Percentiles rank a stretch among this genome's conserved stretches.
Conservation (phyloP, 1,284 basidiomycete genomes). For the Boletus subluridellus region DNA sequence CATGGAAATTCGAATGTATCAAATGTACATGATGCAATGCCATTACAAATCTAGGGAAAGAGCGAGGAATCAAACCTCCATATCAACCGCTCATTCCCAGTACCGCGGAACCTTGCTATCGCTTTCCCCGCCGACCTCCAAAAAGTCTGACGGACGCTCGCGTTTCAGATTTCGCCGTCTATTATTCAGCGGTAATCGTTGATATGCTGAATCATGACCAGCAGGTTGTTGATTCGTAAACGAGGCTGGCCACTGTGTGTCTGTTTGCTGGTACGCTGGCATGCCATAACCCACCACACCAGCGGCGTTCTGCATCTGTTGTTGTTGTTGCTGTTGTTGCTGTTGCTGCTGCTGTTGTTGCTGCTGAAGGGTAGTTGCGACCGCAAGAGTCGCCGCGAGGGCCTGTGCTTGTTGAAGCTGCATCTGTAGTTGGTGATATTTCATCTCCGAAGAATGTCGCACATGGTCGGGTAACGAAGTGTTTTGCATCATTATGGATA, state of each 20-base stretch:
- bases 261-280: conserved; percentile 37
- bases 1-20: background rate
- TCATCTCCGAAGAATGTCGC: conserved; percentile 73
- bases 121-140: conserved; percentile 63
- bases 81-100: conserved; percentile 55
- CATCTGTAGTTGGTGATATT: conserved; percentile 71
- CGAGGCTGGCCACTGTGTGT: conserved; percentile 46
- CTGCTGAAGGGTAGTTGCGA: conserved; percentile 48
- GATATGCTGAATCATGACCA: conserved; percentile 76
- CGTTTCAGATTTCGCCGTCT: conserved; percentile 71
- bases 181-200: conserved; percentile 75
- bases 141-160: conserved; percentile 76
- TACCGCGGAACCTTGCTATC: conserved; percentile 66
- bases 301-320: conserved; percentile 32
- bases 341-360: conserved; percentile 38
- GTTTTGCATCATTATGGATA: conserved; percentile 74
- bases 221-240: conserved; percentile 61
- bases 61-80: background rate
- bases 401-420: conserved; percentile 73
- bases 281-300: conserved; percentile 40
- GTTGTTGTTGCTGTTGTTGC: conserved; percentile 27
- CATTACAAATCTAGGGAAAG: conserved; percentile 8
- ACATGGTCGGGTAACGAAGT: conserved; percentile 64
- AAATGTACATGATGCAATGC: conserved; percentile 11
- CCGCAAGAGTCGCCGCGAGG: conserved; percentile 57